Evolutionary conservation across 2,329 filamentous ascomycete genomes (phyloP).

Genomic region (Xylariaceae sp.): DNA sequence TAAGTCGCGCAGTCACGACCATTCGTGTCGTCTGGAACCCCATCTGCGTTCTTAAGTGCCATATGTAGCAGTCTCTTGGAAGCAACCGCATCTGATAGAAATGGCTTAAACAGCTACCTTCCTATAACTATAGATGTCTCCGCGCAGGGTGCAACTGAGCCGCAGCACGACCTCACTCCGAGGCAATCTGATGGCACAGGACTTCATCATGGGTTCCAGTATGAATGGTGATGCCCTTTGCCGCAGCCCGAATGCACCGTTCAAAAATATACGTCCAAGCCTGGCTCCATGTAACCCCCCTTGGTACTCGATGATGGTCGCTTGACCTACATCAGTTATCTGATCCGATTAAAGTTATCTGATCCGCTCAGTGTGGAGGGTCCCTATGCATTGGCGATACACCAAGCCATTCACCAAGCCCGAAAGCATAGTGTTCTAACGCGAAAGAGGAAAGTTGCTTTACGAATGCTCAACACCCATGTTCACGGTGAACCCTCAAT

Average conservation of each 20-base stretch:
- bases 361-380: conserved; percentile 22
- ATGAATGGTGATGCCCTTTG: no score
- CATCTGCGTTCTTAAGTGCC: no score
- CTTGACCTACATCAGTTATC: conserved; percentile 17
- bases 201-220: no score
- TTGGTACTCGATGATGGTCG: conserved; percentile 1
- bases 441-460: conserved; percentile 18
- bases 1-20: no score
- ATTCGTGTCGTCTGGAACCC: no score
- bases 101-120: no score
- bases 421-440: conserved; percentile 5
- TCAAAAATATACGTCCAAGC: not conserved
- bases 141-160: no score
- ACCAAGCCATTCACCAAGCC: not conserved
- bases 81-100: no score
- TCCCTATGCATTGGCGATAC: not conserved
- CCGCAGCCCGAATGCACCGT: conserved; percentile 1
- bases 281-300: not conserved
- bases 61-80: no score
- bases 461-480: conserved; percentile 1
- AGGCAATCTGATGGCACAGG: no score
- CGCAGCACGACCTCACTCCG: no score
- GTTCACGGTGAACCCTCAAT: not conserved
- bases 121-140: no score
- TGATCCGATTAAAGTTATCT: conserved; percentile 29